A percentile compares a stretch with the other conserved stretches of the same genome.
These are phyloP conservation scores for Pichia scutulata DNA, from an alignment of 805 yeast genomes.

Conservation along the genomic window DNA sequence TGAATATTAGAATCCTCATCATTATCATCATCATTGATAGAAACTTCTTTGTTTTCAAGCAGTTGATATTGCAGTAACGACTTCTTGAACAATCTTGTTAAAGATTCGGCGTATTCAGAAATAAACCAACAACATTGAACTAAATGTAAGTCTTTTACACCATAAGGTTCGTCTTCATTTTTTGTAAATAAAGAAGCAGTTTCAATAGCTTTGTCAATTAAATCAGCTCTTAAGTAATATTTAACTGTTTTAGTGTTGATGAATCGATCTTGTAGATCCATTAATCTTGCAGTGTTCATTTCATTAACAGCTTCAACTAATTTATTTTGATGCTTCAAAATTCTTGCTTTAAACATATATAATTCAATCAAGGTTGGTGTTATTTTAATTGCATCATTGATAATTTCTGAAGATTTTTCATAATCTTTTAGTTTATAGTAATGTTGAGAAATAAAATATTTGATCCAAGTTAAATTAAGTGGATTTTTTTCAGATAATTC, in stretches of 20 bases:
- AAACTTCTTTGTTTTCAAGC: not conserved
- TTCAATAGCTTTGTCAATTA: constrained; percentile 65
- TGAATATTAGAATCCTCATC: constrained; percentile 31
- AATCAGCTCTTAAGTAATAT: constrained; percentile 70
- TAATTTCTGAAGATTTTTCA: constrained; percentile 43
- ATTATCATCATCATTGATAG: constrained; percentile 7
- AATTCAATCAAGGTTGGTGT: constrained; percentile 84
- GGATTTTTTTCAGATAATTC: constrained; percentile 31
- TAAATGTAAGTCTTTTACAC: constrained; percentile 74
- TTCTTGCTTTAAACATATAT: constrained; percentile 70
- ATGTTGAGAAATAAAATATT: constrained; percentile 75
- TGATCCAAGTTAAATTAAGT: constrained; percentile 55
- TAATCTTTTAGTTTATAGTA: constrained; percentile 49
- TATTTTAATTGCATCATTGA: constrained; percentile 58
- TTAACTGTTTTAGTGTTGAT: constrained; percentile 83
- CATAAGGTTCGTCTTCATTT: constrained; percentile 74
- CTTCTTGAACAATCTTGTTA: constrained; percentile 47
- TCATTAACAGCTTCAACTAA: constrained; percentile 51
- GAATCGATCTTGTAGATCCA: constrained; percentile 87
- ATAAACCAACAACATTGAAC: constrained; percentile 93
- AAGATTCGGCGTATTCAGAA: constrained; percentile 78
- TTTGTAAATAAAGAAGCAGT: constrained; percentile 75
- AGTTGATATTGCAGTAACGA: constrained; percentile 17
- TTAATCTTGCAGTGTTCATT: constrained; percentile 62
- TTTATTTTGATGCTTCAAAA: constrained; percentile 66